Percentiles rank a stretch among this genome's conserved stretches.
These are phyloP conservation scores for Wickerhamomyces canadensis DNA, from an alignment of 805 yeast genomes.

Conservation along the genomic window DNA sequence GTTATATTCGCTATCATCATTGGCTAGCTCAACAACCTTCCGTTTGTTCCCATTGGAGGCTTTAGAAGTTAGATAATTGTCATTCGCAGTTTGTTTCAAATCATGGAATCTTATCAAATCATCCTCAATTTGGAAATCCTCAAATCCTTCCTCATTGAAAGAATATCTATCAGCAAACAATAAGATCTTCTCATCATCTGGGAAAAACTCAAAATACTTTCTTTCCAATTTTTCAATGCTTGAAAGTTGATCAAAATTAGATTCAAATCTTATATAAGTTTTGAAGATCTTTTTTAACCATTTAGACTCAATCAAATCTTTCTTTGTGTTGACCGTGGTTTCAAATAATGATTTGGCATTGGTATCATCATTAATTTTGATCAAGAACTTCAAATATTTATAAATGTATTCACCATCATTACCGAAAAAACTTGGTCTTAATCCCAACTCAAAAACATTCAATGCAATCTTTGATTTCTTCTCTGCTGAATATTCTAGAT, in stretches of 20 bases:
- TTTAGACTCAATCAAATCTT: constrained; percentile 21
- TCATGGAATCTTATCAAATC: constrained; percentile 25
- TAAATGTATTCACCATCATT: constrained; percentile 57
- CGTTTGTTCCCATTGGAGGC: constrained; percentile 6
- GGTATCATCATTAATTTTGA: constrained; percentile 58
- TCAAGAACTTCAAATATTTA: constrained; percentile 67
- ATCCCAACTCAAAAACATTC: constrained; percentile 74
- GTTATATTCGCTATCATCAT: constrained; percentile 1
- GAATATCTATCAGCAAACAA: constrained; percentile 33
- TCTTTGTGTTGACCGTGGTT: constrained; percentile 51
- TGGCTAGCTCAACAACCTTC: constrained; percentile 17
- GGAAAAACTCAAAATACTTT: constrained; percentile 61
- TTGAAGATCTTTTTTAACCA: constrained; percentile 45
- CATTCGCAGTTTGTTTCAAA: constrained; percentile 10
- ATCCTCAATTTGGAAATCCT: constrained; percentile 13
- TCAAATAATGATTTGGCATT: constrained; percentile 82
- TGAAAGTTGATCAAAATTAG: constrained; percentile 62
- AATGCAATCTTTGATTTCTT: constrained; percentile 58
- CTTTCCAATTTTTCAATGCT: constrained; percentile 62
- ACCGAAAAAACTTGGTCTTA: constrained; percentile 44
- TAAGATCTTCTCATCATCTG: constrained; percentile 40
- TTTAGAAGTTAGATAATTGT: background rate
- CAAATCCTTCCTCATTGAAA: constrained; percentile 20
- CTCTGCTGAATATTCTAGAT: constrained; percentile 66
- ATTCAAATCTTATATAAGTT: constrained; percentile 61